Evolutionary conservation across 1,284 basidiomycete genomes (phyloP).

Genomic region (Cryptococcus sp.): DNA sequence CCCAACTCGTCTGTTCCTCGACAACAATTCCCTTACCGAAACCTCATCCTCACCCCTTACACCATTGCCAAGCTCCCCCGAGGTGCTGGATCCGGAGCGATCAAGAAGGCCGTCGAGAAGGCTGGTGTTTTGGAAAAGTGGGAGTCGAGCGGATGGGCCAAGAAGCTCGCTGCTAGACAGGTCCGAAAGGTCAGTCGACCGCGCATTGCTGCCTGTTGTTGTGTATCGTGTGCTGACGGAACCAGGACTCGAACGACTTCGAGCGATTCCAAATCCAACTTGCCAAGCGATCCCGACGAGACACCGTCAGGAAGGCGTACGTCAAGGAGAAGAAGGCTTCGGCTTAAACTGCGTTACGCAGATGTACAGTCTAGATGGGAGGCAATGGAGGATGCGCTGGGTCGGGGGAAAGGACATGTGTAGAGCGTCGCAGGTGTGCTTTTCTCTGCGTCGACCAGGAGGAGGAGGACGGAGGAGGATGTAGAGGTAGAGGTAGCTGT

Average conservation of each 20-base stretch:
- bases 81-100: slow-evolving; percentile 69
- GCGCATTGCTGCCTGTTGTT: not conserved
- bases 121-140: slow-evolving; percentile 56
- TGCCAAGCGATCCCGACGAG: slow-evolving; percentile 53
- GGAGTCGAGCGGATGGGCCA: slow-evolving; percentile 76
- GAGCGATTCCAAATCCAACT: slow-evolving; percentile 64
- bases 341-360: slow-evolving; percentile 27
- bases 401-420: too few species aligned
- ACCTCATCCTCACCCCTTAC: slow-evolving; percentile 86
- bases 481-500: slow-evolving; percentile 4
- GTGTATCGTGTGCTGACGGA: too few species aligned
- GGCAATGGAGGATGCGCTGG: not conserved
- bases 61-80: slow-evolving; percentile 81
- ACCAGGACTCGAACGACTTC: slow-evolving; percentile 71
- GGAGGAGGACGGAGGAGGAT: not conserved
- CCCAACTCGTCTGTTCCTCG: slow-evolving; percentile 86
- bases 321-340: slow-evolving; percentile 50
- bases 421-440: too few species aligned
- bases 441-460: too few species aligned
- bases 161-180: slow-evolving; percentile 75
- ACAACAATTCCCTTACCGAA: slow-evolving; percentile 85
- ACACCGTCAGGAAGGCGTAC: slow-evolving; percentile 48
- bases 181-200: slow-evolving; percentile 56
- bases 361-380: not conserved
- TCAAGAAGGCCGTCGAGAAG: slow-evolving; percentile 82